phyloP scores from a whole-genome alignment of 768 basidiomycete species.

The Hericium erinaceus region DNA sequence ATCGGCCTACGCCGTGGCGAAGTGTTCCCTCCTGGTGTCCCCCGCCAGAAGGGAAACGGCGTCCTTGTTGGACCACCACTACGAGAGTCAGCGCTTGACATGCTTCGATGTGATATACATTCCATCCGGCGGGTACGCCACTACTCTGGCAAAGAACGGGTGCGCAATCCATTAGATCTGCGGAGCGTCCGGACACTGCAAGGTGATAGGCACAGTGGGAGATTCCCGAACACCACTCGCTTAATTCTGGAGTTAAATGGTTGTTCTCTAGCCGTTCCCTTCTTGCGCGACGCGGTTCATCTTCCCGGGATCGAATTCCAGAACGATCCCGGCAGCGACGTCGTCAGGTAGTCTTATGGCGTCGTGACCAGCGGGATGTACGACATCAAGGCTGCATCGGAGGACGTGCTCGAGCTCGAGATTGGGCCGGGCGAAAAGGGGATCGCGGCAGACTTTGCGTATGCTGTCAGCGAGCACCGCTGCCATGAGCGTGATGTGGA shows the following conservation, averaged over 20 bases:
- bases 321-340: constrained; percentile 23
- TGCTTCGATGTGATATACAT: constrained; percentile 78
- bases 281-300: constrained; percentile 37
- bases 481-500: constrained; percentile 55
- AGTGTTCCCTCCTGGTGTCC: constrained; percentile 27
- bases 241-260: neutral
- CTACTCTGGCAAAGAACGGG: constrained; percentile 51
- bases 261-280: constrained; percentile 30
- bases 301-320: constrained; percentile 40
- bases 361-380: constrained; percentile 53
- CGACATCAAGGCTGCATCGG: constrained; percentile 25
- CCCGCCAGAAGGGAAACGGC: constrained; percentile 18
- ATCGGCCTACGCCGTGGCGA: constrained; percentile 61
- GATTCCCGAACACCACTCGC: constrained; percentile 17
- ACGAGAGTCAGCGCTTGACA: constrained; percentile 73
- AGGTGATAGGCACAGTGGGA: constrained; percentile 71
- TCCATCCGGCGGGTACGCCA: constrained; percentile 59
- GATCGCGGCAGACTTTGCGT: constrained; percentile 49
- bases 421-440: constrained; percentile 39
- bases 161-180: constrained; percentile 71
- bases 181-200: constrained; percentile 82
- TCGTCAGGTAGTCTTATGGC: constrained; percentile 47
- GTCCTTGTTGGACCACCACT: constrained; percentile 59
- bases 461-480: constrained; percentile 56
- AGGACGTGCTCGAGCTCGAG: constrained; percentile 32